Base-by-base conservation (phyloP, 2,329 filamentous ascomycete genomes). In the Teratosphaeria destructans region DNA sequence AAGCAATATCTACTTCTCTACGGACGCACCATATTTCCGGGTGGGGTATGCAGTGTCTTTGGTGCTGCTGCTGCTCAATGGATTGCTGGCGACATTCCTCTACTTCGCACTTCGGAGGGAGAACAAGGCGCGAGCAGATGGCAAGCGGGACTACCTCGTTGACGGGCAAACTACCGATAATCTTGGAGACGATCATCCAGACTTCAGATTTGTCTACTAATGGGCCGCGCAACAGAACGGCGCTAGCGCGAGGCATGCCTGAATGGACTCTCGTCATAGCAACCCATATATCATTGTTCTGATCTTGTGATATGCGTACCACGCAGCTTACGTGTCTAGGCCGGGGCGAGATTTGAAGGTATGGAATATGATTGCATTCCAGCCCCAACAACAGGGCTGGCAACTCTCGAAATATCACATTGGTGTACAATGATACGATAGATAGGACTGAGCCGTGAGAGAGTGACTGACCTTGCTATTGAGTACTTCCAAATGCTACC, bases 131-230 rank as follows among this genome's bases (percentile, higher is more conserved):
- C 73, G 80, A 52, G 76, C 77, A 16, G 66, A 73, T 5, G 79
- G 80, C 0, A 74, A 77, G 63, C 72, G 78, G 52, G 77, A 81
- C 64, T 67, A 72, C 53, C 72, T 78, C 43, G 67, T 81, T 27
- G 61, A 67, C 12, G 26, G 52, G 12, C 11, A 32, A 70, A 76
- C 79, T 67, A 66, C 73, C 11, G 73, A 76, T 54, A 81, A 82
- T 61, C 71, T 82, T 64, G 80, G 79, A 0, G 79, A 82, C 61
- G 75, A 80, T 60, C 79, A 82, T 67, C 79, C 79, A 3, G 69
- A 69, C 27, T 82, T 80, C 65, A 74, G 78, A 55, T 78, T 79
- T 62, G 72, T 70, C 35, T 65, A 60, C 52, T 58, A 3, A 49
- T 5, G 4, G 12, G 11, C 16, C 37, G 23, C 23, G 23, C 37